Conservation (phyloP, 768 basidiomycete species). For the Lactarius tabidus region DNA sequence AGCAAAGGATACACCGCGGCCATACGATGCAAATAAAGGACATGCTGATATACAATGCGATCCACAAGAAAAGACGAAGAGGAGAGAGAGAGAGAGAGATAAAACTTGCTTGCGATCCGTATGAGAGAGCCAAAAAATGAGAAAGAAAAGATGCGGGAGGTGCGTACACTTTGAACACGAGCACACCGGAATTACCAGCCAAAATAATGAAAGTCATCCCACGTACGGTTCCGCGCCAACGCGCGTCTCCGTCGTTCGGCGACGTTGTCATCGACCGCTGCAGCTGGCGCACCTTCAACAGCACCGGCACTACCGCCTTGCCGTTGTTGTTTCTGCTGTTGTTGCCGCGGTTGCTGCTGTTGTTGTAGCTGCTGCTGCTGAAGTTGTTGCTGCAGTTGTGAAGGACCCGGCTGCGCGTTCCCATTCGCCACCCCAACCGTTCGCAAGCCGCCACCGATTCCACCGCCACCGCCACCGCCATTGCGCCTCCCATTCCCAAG, state of each 20-base stretch:
- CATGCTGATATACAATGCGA: slow-evolving; percentile 22
- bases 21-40: slow-evolving; percentile 18
- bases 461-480: slow-evolving; percentile 28
- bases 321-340: neutral
- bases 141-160: slow-evolving; percentile 4
- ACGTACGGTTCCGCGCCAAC: slow-evolving; percentile 60
- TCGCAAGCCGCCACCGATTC: slow-evolving; percentile 31
- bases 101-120: slow-evolving; percentile 11
- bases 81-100: neutral
- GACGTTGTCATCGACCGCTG: neutral
- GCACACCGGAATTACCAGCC: slow-evolving; percentile 50
- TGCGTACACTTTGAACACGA: neutral
- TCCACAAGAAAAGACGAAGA: slow-evolving; percentile 13
- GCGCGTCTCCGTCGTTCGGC: slow-evolving; percentile 33
- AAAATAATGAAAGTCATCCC: slow-evolving; percentile 62
- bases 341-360: neutral
- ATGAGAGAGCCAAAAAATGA: neutral
- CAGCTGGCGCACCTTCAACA: neutral
- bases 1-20: slow-evolving; percentile 9
- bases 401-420: slow-evolving; percentile 15
- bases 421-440: slow-evolving; percentile 33
- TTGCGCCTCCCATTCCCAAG: slow-evolving; percentile 34
- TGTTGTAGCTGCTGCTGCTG: slow-evolving; percentile 5
- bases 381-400: slow-evolving; percentile 40
- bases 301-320: slow-evolving; percentile 5